Percentiles rank a stretch among this genome's conserved stretches.
These are phyloP conservation scores for Termitomyces eurrhizus DNA, from an alignment of 768 basidiomycete species.

Conservation along the genomic window DNA sequence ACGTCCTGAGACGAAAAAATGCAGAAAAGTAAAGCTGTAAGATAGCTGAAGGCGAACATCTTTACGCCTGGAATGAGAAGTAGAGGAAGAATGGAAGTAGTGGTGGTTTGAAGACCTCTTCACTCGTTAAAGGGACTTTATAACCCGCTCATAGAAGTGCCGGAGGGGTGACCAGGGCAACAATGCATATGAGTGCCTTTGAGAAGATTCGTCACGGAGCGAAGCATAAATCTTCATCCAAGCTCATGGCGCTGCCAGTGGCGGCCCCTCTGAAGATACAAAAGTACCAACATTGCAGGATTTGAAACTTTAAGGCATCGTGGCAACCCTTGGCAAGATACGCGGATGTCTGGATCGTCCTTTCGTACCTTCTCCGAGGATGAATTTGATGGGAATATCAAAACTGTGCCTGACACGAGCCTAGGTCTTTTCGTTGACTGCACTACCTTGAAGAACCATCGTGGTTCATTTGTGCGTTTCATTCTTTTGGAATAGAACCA, in stretches of 20 bases:
- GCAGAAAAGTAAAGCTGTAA: conserved; percentile 10
- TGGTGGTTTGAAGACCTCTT: not conserved
- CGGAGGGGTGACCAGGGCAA: conserved; percentile 11
- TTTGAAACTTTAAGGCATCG: not conserved
- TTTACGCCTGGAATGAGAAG: not conserved
- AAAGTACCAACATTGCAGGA: not conserved
- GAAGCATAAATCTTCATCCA: conserved; percentile 9
- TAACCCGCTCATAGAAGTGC: conserved; percentile 8
- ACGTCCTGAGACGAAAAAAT: conserved; percentile 14
- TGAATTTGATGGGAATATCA: not conserved
- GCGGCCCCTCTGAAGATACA: conserved; percentile 2
- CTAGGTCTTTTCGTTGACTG: not conserved
- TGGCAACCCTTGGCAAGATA: conserved; percentile 15
- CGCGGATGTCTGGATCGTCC: conserved; percentile 21
- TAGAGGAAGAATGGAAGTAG: not conserved
- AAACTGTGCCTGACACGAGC: not conserved
- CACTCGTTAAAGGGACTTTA: conserved; percentile 1
- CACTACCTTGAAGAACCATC: not conserved
- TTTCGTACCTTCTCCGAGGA: conserved; percentile 11
- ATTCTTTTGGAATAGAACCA: not conserved
- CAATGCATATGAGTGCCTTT: conserved; percentile 6
- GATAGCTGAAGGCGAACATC: not conserved
- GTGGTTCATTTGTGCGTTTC: not conserved
- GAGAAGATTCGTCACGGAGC: conserved; percentile 8
- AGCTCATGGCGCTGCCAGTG: conserved; percentile 5